Evolutionary conservation across 352 stramenopile species (phyloP).

Genomic region (Globisporangium spiculum): DNA sequence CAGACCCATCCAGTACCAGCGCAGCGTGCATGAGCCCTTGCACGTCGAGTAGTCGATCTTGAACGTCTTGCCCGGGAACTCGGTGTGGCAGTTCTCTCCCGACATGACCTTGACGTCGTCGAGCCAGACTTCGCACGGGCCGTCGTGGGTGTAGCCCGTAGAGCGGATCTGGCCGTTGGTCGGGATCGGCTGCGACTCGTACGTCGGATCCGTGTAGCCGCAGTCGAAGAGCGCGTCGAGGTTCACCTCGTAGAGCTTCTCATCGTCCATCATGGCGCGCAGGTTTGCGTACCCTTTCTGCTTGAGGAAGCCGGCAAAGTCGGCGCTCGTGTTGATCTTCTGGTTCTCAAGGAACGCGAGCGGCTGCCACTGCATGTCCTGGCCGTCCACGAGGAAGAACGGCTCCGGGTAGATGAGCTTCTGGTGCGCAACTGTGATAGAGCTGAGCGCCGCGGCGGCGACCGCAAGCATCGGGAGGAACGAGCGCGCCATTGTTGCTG

Average conservation of each 20-base stretch:
- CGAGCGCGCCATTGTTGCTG: background rate
- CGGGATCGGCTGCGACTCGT: conserved; percentile 43
- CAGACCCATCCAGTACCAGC: conserved; percentile 38
- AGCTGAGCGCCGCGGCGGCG: conserved; percentile 5
- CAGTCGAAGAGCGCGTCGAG: conserved; percentile 52
- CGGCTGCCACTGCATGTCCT: conserved; percentile 20
- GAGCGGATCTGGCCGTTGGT: conserved; percentile 29
- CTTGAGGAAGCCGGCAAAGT: conserved; percentile 38
- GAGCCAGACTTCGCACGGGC: conserved; percentile 44
- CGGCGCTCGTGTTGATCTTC: conserved; percentile 42
- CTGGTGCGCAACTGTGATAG: conserved; percentile 31
- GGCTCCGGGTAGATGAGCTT: conserved; percentile 39
- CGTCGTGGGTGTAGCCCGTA: conserved; percentile 51
- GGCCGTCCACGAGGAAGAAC: conserved; percentile 55
- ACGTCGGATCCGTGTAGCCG: conserved; percentile 43
- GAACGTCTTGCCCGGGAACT: conserved; percentile 31
- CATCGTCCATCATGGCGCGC: conserved; percentile 53
- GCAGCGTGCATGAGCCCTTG: conserved; percentile 27
- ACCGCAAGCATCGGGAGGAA: conserved; percentile 5
- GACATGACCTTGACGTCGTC: conserved; percentile 29
- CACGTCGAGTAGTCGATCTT: conserved; percentile 38
- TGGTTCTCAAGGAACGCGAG: conserved; percentile 56
- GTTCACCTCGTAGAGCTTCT: conserved; percentile 47
- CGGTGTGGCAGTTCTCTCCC: conserved; percentile 32
- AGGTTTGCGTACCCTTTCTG: conserved; percentile 40